These are phyloP conservation scores for Didymella keratinophila DNA, from an alignment of 2,329 filamentous ascomycete genomes.

Conservation along the genomic window DNA sequence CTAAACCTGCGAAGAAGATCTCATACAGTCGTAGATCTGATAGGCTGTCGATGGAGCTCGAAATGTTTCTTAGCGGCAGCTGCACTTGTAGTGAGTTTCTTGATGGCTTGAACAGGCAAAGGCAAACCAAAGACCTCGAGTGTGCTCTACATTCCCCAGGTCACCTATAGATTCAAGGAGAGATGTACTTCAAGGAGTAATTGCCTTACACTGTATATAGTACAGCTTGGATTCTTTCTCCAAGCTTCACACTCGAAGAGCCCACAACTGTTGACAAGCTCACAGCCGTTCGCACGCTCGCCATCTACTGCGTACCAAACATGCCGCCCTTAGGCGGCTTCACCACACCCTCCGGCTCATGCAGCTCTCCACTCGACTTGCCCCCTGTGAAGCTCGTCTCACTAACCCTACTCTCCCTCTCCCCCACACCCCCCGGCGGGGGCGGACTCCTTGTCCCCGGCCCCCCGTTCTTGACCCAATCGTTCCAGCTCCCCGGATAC, in stretches of 20 bases:
- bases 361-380: slow-evolving; percentile 29
- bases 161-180: background rate
- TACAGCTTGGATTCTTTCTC: background rate
- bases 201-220: background rate
- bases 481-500: slow-evolving; percentile 79
- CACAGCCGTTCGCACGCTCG: too few species aligned
- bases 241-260: background rate
- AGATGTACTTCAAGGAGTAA: background rate
- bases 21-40: too few species aligned
- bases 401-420: slow-evolving; percentile 25
- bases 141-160: background rate
- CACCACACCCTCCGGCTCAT: slow-evolving; percentile 20
- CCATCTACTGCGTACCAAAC: slow-evolving; percentile 18
- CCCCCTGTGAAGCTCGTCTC: slow-evolving; percentile 25
- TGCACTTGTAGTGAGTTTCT: too few species aligned
- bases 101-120: background rate
- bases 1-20: too few species aligned
- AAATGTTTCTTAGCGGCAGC: too few species aligned
- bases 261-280: too few species aligned
- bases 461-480: slow-evolving; percentile 81
- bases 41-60: too few species aligned
- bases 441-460: slow-evolving; percentile 45
- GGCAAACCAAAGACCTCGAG: background rate
- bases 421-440: slow-evolving; percentile 27
- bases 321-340: slow-evolving; percentile 19